Evolutionary conservation across 2,329 filamentous ascomycete species (phyloP).

Genomic region (Hypocreales sp.): DNA sequence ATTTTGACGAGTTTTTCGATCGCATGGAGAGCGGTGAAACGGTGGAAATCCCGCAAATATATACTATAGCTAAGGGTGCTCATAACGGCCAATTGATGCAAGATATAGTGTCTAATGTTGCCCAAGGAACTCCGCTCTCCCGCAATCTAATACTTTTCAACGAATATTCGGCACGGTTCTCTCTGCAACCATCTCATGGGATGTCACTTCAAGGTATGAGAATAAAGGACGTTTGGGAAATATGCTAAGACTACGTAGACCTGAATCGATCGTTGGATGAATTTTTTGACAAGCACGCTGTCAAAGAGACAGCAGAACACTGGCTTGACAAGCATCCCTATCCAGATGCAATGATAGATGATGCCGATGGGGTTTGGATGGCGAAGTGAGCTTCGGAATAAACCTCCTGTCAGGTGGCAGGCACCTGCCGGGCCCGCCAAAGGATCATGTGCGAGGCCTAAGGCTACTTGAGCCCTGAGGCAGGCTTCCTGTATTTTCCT

Average conservation of each 20-base stretch:
- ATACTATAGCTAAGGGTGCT: conserved; percentile 6
- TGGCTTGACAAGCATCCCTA: conserved; percentile 4
- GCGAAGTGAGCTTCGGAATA: no score
- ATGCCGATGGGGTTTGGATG: conserved; percentile 4
- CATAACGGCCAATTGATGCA: background rate
- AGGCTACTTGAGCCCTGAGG: no score
- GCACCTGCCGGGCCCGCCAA: no score
- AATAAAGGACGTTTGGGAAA: background rate
- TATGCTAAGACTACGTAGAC: conserved; percentile 3
- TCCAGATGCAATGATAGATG: conserved; percentile 4
- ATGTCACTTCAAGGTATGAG: conserved; percentile 6
- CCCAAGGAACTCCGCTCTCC: conserved; percentile 4
- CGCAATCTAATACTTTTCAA: conserved; percentile 6
- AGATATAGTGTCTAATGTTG: background rate
- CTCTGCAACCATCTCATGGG: conserved; percentile 7
- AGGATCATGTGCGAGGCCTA: no score
- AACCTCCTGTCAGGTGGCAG: no score
- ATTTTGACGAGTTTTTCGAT: conserved; percentile 6
- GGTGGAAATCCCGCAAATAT: conserved; percentile 5
- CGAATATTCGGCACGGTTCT: conserved; percentile 5
- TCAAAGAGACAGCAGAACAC: conserved; percentile 1
- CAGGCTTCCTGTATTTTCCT: no score
- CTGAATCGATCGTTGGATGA: conserved; percentile 5
- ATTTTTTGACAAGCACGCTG: conserved; percentile 4
- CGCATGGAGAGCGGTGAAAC: conserved; percentile 2